Evolutionary conservation across 768 basidiomycete species (phyloP), one percentile per base, ranked within the genome.

Genomic region (Cystofilobasidium capitatum): DNA sequence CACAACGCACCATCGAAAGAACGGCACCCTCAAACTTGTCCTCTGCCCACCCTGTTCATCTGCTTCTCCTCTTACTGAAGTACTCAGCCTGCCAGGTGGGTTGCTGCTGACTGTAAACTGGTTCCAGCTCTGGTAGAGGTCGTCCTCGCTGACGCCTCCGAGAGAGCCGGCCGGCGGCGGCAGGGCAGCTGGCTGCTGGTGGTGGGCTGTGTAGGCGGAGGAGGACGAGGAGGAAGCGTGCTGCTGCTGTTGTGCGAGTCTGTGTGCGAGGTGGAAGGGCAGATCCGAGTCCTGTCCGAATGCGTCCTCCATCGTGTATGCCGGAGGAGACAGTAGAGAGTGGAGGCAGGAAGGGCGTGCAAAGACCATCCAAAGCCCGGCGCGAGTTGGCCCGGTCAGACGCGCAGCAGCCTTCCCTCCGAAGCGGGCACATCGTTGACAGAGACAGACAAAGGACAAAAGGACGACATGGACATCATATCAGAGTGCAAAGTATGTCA

Each of bases 1-100:
- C 29, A 26, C 16, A 24, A 40, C 62, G 51, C 36, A 40, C 35
- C 62, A 66, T 29, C 65, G 33, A 37, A 66, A 66, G 65, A 66
- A 66, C n/a, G 65, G 65, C 24, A 66, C 65, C 58, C 26, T 54
- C 63, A 64, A 39, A 16, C 63, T 64, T 14, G 51, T 39, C 39
- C 63, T 55, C 29, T n/a, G 31, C 33, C 60, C 60, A n/a, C 29
- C 60, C n/a, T 36, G 45, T 12, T 0, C 22, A 14, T 6, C 24
- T 33, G 40, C 42, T 3, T 16, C 47, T 51, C 22, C 49, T 62
- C 17, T 6, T 12, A 2, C 24, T 39, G 35, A 35, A 35, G 35
- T 36, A 47, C 1, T 33, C 40, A 0, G 35, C 31, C 36, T 37
- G 10, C 12, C 62, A 33, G 14, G 36, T n/a, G 3, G 20, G n/a